phyloP scores from a whole-genome alignment of 2,329 filamentous ascomycete genomes.

The Stachybotrys chartarum region DNA sequence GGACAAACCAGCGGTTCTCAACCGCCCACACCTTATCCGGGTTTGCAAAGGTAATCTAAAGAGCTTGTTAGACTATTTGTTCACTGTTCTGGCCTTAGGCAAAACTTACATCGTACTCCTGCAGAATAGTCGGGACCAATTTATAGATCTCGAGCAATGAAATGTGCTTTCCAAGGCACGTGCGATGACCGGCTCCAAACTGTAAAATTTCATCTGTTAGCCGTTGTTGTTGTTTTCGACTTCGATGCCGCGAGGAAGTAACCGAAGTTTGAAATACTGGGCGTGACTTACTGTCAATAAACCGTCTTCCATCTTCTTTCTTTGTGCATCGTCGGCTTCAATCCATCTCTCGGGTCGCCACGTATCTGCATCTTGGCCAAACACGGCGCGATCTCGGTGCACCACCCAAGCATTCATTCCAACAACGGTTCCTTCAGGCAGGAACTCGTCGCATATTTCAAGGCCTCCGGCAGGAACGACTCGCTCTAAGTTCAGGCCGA shows the following conservation, averaged over 20 bases:
- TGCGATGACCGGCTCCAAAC: constrained; percentile 33
- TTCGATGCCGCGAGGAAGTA: not conserved
- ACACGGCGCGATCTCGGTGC: constrained; percentile 23
- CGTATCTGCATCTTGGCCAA: constrained; percentile 21
- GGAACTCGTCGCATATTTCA: constrained; percentile 24
- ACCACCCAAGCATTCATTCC: constrained; percentile 29
- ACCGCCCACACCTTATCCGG: not conserved
- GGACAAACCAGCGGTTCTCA: constrained; percentile 1
- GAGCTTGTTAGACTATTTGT: not conserved
- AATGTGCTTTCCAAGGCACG: constrained; percentile 36
- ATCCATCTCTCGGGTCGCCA: constrained; percentile 37
- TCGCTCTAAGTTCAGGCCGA: constrained; percentile 41
- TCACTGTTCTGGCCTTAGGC: not conserved
- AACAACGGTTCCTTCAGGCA: constrained; percentile 23
- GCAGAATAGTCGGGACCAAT: not conserved
- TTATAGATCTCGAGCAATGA: constrained; percentile 31
- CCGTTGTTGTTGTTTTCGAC: not conserved
- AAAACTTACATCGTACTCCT: not conserved
- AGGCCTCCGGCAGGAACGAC: constrained; percentile 37
- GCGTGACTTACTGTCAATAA: constrained; percentile 16
- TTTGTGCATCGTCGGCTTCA: constrained; percentile 11
- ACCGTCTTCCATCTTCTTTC: constrained; percentile 19
- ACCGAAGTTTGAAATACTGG: not conserved
- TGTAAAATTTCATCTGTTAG: constrained; percentile 4
- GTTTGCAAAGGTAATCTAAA: not conserved